phyloP scores from a whole-genome alignment of 2,329 filamentous ascomycete species.

The Fusarium tricinctum region DNA sequence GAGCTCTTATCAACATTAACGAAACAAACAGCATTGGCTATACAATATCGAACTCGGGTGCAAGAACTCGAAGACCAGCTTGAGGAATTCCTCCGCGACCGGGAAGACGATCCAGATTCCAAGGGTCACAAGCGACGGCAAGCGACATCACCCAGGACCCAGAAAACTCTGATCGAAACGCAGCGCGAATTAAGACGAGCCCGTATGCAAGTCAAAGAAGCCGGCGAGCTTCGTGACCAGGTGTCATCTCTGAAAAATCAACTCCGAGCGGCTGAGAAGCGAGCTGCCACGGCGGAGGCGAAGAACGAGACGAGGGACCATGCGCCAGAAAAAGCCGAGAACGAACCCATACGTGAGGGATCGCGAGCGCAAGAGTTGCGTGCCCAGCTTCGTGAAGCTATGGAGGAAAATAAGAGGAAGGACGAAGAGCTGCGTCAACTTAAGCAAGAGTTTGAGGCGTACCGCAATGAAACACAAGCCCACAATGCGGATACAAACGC shows the following conservation, averaged over 20 bases:
- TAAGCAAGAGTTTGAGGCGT: slow-evolving; percentile 66
- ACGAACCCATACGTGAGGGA: slow-evolving; percentile 41
- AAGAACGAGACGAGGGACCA: slow-evolving; percentile 7
- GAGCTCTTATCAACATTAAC: slow-evolving; percentile 67
- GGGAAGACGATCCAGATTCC: slow-evolving; percentile 53
- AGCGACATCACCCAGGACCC: slow-evolving; percentile 63
- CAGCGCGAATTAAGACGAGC: slow-evolving; percentile 69
- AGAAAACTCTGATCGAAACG: slow-evolving; percentile 66
- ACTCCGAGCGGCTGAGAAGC: slow-evolving; percentile 64
- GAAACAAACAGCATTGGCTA: slow-evolving; percentile 69
- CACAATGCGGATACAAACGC: slow-evolving; percentile 69
- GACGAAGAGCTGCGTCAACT: slow-evolving; percentile 65
- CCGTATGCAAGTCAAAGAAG: slow-evolving; percentile 66
- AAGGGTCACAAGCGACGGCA: slow-evolving; percentile 55
- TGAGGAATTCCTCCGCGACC: slow-evolving; percentile 57
- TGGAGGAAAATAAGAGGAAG: slow-evolving; percentile 61
- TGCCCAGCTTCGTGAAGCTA: slow-evolving; percentile 59
- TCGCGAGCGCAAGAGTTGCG: slow-evolving; percentile 56
- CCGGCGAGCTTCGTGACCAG: slow-evolving; percentile 66
- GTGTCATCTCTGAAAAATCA: slow-evolving; percentile 66
- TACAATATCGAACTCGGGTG: slow-evolving; percentile 71
- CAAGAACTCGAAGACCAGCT: slow-evolving; percentile 69
- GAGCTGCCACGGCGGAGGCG: slow-evolving; percentile 56
- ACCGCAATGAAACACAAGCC: slow-evolving; percentile 67
- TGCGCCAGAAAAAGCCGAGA: slow-evolving; percentile 50